Evolutionary conservation across 306 rosid species (phyloP).

Genomic region (Lathyrus tuberosus): DNA sequence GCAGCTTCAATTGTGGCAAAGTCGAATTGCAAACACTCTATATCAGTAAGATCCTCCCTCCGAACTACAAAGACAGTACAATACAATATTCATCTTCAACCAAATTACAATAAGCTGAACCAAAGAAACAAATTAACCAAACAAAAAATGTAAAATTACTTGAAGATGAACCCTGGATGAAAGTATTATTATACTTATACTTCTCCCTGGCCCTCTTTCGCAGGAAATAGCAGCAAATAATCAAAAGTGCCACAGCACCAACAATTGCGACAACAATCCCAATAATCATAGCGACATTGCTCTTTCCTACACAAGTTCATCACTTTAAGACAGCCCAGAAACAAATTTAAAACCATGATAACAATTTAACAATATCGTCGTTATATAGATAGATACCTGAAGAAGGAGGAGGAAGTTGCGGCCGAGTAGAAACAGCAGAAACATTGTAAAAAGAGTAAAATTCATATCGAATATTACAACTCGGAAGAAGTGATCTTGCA

Average conservation of each 20-base stretch:
- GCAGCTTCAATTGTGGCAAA: conserved; percentile 50
- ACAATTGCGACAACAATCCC: conserved; percentile 46
- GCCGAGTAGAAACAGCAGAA: conserved; percentile 18
- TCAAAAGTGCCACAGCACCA: conserved; percentile 34
- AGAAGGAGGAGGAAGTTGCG: conserved; percentile 2
- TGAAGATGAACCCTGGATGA: conserved; percentile 33
- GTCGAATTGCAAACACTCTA: conserved; percentile 50
- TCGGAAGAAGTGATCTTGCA: conserved; percentile 40
- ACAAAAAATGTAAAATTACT: conserved; percentile 39
- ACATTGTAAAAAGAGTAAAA: conserved; percentile 42
- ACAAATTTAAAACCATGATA: background rate
- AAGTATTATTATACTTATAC: background rate
- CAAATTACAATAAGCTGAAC: conserved; percentile 2
- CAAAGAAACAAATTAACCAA: conserved; percentile 9
- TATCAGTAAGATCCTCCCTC: conserved; percentile 26
- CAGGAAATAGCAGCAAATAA: conserved; percentile 44
- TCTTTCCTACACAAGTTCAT: conserved; percentile 41
- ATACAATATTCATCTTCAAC: background rate
- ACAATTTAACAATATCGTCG: background rate
- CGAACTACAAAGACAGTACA: conserved; percentile 31
- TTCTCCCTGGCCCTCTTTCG: conserved; percentile 44
- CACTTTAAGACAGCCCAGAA: conserved; percentile 13
- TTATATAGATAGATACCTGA: conserved; percentile 38
- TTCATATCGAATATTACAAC: conserved; percentile 50
- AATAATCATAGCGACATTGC: conserved; percentile 30